A percentile compares a stretch with the other conserved stretches of the same genome.
These are phyloP conservation scores for Puccinia brachypodii DNA, from an alignment of 1,284 basidiomycete genomes.

Conservation along the genomic window DNA sequence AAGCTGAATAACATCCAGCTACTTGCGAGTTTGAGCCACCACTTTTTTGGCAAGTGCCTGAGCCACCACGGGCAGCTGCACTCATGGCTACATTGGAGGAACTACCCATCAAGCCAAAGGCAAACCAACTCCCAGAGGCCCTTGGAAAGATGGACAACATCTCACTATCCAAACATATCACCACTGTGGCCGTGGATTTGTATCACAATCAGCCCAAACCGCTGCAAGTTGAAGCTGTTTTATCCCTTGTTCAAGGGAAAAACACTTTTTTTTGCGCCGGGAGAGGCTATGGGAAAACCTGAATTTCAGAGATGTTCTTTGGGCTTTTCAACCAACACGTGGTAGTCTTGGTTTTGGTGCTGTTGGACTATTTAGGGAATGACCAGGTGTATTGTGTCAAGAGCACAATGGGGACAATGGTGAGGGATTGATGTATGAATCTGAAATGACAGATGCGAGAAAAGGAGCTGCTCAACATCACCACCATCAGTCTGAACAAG, in stretches of 20 bases:
- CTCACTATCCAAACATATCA: background rate
- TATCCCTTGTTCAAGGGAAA: background rate
- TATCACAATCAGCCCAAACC: background rate
- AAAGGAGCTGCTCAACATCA: background rate
- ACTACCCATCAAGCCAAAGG: background rate
- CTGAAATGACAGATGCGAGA: background rate
- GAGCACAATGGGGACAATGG: background rate
- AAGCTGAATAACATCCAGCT: no score
- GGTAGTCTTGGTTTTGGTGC: background rate
- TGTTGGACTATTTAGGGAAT: background rate
- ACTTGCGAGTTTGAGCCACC: no score
- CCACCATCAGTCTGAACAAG: constrained; percentile 10
- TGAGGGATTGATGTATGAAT: background rate
- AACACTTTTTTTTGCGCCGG: background rate
- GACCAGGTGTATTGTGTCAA: background rate
- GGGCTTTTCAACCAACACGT: background rate
- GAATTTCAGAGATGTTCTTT: background rate
- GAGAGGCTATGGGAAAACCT: background rate
- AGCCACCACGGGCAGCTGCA: no score
- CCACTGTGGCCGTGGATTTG: background rate
- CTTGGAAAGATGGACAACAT: background rate
- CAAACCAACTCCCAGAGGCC: background rate
- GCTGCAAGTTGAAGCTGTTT: background rate
- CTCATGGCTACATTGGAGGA: background rate
- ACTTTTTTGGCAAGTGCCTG: no score